Base-by-base conservation (phyloP, 2,329 filamentous ascomycete species). In the Scedosporium boydii region DNA sequence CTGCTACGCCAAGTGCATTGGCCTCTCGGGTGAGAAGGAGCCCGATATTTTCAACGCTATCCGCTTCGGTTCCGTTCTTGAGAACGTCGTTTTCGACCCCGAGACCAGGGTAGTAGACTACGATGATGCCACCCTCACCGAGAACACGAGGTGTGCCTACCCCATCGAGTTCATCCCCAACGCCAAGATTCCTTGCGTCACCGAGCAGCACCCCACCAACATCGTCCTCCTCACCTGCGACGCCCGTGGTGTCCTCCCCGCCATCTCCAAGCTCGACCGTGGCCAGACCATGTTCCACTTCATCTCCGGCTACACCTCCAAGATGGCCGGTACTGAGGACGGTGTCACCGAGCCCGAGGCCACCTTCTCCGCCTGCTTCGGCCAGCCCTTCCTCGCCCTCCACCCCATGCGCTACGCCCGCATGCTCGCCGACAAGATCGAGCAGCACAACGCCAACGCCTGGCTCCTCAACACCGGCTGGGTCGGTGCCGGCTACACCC, bases 281-380 rank as follows among this genome's bases (percentile, higher is more conserved):
- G 87, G 91, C 71, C 95, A 98, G 82, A 96, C 92, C 77, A 98
- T 99, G 93, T 99, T 98, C 88, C 95, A 99, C 85, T 99, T 99
- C 87, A 99, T 99, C 79, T 96, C 91, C 18, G 95, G 95, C 70
- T 99, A 99, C 85, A 99, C 95, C 67, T 98, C 93, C 74, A 99
- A 99, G 88, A 99, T 99, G 95, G 95, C 95, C 67, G 95, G 95
- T 72, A 99, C 95, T 41, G 95, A 99, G 81, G 91, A 97, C 68
- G 95, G 95, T 72, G 87, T 99, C 67, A 96, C 90, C 9, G 95
- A 99, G 80, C 95, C 95, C 67, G 91, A 98, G 80, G 95, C 95
- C 26, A 99, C 95, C 72, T 99, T 99, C 87, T 98, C 93, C 27
- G 96, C 93, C 61, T 99, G 95, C 87, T 99, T 99, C 79, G 95